Percentiles rank a stretch among this genome's conserved stretches.
Evolutionary conservation across 2,329 filamentous ascomycete species (phyloP).

Genomic region (Acarospora socialis): DNA sequence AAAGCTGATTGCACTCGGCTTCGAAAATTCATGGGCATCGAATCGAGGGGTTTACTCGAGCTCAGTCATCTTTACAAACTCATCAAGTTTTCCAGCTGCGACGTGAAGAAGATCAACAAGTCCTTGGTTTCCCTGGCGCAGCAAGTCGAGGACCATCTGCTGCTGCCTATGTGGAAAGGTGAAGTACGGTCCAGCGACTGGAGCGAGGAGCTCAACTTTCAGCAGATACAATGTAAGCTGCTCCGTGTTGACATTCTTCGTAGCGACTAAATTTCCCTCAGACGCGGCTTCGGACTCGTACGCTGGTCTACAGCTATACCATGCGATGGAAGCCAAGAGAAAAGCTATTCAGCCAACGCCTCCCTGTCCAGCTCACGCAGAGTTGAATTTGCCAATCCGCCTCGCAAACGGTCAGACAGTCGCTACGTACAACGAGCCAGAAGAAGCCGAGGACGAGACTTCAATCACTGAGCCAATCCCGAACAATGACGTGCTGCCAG

Average conservation of each 20-base stretch:
- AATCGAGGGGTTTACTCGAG: constrained; percentile 58
- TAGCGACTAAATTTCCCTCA: constrained; percentile 23
- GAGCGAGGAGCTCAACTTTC: constrained; percentile 44
- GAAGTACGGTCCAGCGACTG: constrained; percentile 63
- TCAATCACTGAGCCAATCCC: not conserved
- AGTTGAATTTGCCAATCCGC: constrained; percentile 50
- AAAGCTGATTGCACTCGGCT: constrained; percentile 57
- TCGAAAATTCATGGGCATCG: constrained; percentile 48
- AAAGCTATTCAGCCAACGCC: constrained; percentile 53
- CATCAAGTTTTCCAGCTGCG: constrained; percentile 48
- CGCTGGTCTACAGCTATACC: constrained; percentile 58
- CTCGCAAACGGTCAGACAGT: constrained; percentile 30
- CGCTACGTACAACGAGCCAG: constrained; percentile 6
- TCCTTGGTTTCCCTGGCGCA: constrained; percentile 49
- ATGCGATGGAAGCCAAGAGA: constrained; percentile 55
- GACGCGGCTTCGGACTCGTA: constrained; percentile 77
- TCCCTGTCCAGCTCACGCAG: constrained; percentile 53
- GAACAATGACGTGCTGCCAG: not conserved
- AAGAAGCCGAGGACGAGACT: constrained; percentile 2
- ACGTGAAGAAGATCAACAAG: constrained; percentile 49
- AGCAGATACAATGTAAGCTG: constrained; percentile 56
- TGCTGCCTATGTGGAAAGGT: constrained; percentile 63
- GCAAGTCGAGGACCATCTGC: constrained; percentile 57
- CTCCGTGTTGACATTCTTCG: constrained; percentile 7
- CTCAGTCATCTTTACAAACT: constrained; percentile 70